Conservation (phyloP, 495 filamentous ascomycete genomes). For the Trichoderma reesei region DNA sequence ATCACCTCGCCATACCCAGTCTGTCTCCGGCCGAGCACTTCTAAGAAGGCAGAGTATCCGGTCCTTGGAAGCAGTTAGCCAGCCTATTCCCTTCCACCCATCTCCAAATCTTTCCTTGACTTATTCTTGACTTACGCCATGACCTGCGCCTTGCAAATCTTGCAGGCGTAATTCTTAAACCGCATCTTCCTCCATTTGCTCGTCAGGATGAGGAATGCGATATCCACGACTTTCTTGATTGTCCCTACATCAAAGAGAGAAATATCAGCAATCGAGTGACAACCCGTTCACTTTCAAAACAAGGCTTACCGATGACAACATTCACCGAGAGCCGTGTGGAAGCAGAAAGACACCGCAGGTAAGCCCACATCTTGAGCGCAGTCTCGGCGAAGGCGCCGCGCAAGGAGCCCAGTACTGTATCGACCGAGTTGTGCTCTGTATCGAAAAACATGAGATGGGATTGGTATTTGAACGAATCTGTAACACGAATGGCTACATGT, state of each 20-base stretch:
- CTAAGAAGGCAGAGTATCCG: conserved; percentile 59
- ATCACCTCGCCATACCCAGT: conserved; percentile 51
- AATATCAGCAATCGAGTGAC: conserved; percentile 10
- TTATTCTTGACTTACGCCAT: conserved; percentile 61
- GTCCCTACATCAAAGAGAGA: conserved; percentile 38
- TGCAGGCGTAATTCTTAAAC: conserved; percentile 46
- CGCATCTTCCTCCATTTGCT: conserved; percentile 37
- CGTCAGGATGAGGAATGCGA: conserved; percentile 56
- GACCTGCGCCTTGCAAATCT: conserved; percentile 53
- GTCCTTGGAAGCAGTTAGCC: neutral
- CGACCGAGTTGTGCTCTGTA: conserved; percentile 61
- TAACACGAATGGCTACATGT: neutral
- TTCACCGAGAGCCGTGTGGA: conserved; percentile 41
- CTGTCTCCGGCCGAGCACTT: conserved; percentile 59
- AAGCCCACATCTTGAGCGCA: conserved; percentile 77
- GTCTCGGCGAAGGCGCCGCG: conserved; percentile 64
- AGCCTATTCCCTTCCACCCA: too few species aligned
- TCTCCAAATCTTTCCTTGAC: too few species aligned
- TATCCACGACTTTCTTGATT: conserved; percentile 52
- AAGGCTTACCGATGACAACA: conserved; percentile 51
- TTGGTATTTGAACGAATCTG: conserved; percentile 71
- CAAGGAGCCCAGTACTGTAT: conserved; percentile 61
- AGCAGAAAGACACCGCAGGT: conserved; percentile 51
- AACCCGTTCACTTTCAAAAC: neutral
- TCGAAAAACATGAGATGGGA: conserved; percentile 86